Conservation (phyloP, 192 early-diverging fungal species). For the Chytriomyces hyalinus region DNA sequence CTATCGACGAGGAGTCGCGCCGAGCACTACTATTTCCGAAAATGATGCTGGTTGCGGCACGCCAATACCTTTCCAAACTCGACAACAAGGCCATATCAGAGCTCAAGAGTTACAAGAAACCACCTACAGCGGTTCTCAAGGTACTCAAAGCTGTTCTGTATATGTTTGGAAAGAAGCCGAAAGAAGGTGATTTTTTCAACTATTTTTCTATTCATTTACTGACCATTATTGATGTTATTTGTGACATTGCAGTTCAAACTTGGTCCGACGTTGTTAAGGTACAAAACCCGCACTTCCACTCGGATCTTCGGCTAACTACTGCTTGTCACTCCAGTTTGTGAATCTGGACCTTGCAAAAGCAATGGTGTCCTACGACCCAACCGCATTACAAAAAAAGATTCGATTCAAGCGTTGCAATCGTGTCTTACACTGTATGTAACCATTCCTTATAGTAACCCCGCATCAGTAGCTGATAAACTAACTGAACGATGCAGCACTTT, state of each 20-base stretch:
- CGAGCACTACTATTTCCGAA: conserved; percentile 58
- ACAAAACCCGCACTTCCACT: not conserved
- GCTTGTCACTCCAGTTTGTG: conserved; percentile 37
- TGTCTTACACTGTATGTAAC: conserved; percentile 55
- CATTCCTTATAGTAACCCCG: conserved; percentile 4
- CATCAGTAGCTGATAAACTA: conserved; percentile 31
- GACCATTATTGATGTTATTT: conserved; percentile 19
- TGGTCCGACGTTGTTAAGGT: conserved; percentile 48
- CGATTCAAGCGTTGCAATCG: conserved; percentile 53
- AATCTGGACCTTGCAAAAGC: conserved; percentile 56
- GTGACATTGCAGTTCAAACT: conserved; percentile 41
- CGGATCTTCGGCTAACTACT: not conserved
- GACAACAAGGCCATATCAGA: conserved; percentile 55
- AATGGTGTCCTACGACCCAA: conserved; percentile 63
- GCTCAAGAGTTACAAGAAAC: conserved; percentile 61
- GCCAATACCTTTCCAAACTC: conserved; percentile 44
- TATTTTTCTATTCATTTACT: not conserved
- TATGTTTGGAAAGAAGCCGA: conserved; percentile 60
- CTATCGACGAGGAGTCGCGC: conserved; percentile 49
- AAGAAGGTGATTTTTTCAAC: conserved; percentile 42
- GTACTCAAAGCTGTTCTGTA: conserved; percentile 61
- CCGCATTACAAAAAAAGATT: conserved; percentile 58
- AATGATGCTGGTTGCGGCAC: conserved; percentile 53
- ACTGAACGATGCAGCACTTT: conserved; percentile 44
- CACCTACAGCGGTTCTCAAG: conserved; percentile 57